A percentile compares a stretch with the other conserved stretches of the same genome.
phyloP scores from a whole-genome alignment of 352 stramenopile species.

The Pythium biforme region DNA sequence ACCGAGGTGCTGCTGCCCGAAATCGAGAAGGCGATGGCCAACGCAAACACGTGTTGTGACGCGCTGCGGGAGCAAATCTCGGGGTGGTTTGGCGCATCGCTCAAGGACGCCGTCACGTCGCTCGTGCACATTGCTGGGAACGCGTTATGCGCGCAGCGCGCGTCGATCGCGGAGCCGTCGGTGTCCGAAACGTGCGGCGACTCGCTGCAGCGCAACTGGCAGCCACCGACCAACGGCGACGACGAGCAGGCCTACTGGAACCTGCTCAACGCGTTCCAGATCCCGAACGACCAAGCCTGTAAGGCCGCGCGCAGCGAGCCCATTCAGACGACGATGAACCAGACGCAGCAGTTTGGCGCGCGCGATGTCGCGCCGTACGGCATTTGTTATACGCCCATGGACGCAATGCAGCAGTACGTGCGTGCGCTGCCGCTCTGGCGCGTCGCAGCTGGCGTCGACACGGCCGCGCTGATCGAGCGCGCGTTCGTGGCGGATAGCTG shows the following conservation, averaged over 20 bases:
- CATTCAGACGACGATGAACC: conserved; percentile 15
- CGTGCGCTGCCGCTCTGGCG: conserved; percentile 11
- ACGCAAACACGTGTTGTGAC: conserved; percentile 2
- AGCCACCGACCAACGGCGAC: not conserved
- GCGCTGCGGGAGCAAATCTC: conserved; percentile 1
- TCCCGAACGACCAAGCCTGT: conserved; percentile 17
- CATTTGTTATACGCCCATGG: conserved; percentile 16
- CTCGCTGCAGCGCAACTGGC: conserved; percentile 12
- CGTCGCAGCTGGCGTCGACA: not conserved
- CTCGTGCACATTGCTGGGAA: conserved; percentile 1
- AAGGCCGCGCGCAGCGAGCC: conserved; percentile 8
- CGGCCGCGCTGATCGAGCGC: not conserved
- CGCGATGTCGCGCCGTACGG: conserved; percentile 3
- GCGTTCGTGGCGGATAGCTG: conserved; percentile 5
- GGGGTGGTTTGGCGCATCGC: not conserved
- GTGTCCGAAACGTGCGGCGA: conserved; percentile 3
- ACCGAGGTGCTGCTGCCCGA: conserved; percentile 9
- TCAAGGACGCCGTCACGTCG: conserved; percentile 2
- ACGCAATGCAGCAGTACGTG: conserved; percentile 18
- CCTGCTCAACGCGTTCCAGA: conserved; percentile 13
- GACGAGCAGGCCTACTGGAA: not conserved
- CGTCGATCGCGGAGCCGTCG: not conserved
- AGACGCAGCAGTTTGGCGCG: conserved; percentile 9
- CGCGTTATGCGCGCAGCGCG: conserved; percentile 3
- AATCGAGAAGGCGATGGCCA: conserved; percentile 1